Evolutionary conservation across 345 rosid species (phyloP), one percentile per base, ranked within the genome.

Genomic region (Linum tenue): DNA sequence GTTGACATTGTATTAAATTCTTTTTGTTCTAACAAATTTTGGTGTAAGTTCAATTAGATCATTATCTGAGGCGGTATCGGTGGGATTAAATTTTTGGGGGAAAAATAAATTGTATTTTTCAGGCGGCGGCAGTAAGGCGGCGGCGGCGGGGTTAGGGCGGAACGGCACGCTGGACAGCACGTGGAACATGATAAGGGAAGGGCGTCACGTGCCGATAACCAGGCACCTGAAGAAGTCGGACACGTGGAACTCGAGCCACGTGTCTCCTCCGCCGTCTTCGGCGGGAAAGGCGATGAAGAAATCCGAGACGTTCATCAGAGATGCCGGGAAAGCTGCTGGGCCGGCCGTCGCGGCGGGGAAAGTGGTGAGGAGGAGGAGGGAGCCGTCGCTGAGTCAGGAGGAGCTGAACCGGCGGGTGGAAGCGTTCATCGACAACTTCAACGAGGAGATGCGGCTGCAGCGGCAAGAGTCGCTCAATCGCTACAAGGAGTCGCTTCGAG

Each of bases 331-430:
- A 51, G 8, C 35, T 3, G 22, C 37, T 0, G 31, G 31, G 31
- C 1, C 31, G 31, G 31, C 31, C 31, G 2, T 68, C 35, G 35
- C 31, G 31, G 31, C 31, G 31, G 31, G 31, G 31, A 22, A 22
- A 22, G 31, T 22, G 1, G 31, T 22, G 67, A 1, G 3, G n/a
- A 5, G 7, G 61, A 58, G 31, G 36, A 59, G 62, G 12, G 62
- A 31, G 11, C 5, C 73, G 60, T 31, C 51, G 36, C 60, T 37
- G 44, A 78, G 96, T 60, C 99, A 90, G 81, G 97, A 94, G 31
- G 99, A 94, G 82, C 75, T 94, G 82, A 94, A 94, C 69, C 77
- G 84, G 37, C 82, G 97, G 12, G 99, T 90, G 15, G 99, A 94
- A 68, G 96, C 91, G 62, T 94, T 94, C 73, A 94, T 90, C 3